A percentile compares a stretch with the other conserved stretches of the same genome.
Evolutionary conservation across 2,329 filamentous ascomycete species (phyloP).

Genomic region (Neocatenulostroma microsporum): DNA sequence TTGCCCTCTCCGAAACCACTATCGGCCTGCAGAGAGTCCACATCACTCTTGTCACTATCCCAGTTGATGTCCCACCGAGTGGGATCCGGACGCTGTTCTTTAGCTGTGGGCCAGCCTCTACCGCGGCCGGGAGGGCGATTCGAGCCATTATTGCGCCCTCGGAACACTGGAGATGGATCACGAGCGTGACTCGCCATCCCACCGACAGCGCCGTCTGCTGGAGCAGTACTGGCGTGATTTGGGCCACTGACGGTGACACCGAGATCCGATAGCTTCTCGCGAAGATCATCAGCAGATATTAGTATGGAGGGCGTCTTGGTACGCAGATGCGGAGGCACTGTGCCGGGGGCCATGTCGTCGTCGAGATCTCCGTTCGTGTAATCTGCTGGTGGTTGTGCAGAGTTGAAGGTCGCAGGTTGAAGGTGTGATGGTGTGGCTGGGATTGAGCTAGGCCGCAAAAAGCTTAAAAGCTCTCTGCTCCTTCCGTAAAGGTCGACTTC

Average conservation of each 20-base stretch:
- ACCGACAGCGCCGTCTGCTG: background rate
- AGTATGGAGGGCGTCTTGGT: background rate
- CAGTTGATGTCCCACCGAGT: constrained; percentile 15
- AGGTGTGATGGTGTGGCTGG: no score
- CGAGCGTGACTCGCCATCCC: background rate
- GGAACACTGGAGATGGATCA: background rate
- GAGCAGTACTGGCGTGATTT: constrained; percentile 6
- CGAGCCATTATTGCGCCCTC: no score
- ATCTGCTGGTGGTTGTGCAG: no score
- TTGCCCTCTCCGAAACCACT: constrained; percentile 11
- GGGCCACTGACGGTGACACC: constrained; percentile 14
- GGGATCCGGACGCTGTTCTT: constrained; percentile 14
- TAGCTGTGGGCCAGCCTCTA: constrained; percentile 9
- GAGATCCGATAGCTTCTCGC: constrained; percentile 12
- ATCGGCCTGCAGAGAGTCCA: constrained; percentile 14
- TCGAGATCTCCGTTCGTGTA: no score
- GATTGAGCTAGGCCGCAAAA: no score
- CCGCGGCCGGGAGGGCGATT: constrained; percentile 2
- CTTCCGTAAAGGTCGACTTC: no score
- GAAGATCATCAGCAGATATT: constrained; percentile 6
- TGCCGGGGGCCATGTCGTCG: no score
- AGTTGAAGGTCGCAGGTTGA: no score
- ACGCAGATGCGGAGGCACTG: background rate
- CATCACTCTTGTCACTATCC: constrained; percentile 6
- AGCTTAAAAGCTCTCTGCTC: no score